Base-by-base conservation (phyloP, 352 stramenopile genomes). In the Globisporangium cystogenes region DNA sequence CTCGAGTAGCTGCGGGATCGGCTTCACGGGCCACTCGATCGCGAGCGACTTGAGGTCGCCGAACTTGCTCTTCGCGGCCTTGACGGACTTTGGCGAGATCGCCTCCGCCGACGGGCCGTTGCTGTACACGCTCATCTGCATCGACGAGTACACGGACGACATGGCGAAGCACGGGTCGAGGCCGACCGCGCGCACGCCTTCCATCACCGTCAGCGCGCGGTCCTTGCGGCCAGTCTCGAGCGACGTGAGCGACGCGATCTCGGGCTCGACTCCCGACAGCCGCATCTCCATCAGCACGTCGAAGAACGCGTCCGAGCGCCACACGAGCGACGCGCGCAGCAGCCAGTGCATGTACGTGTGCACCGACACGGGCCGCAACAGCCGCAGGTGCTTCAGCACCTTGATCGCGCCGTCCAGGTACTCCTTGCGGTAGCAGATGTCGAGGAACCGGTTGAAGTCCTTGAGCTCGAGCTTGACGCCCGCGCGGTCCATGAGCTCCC, bases 341-440 rank as follows among this genome's bases (percentile, higher is more conserved):
- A 93, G 65, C 83, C 83, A 93, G 61, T 90, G 79, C 74, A 92
- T 88, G 62, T 93, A 93, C 48, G 73, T 88, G 53, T 91, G 72
- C 51, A 87, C 72, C 16, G 70, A 79, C 51, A 93, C 72, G 1
- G 65, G 31, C 0, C 76, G 77, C 20, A 86, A 54, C 23, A 89
- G 64, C 2, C 83, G 83, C 51, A 93, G 69, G 47, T 87, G 67
- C 57, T 92, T 87, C 10, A 93, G 57, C 12, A 93, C 75, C 52
- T 82, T 76, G 44, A 93, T 70, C 11, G 83, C 83, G 14, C 83
- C 83, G 48, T 90, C 80, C 31, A 92, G 43, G 56, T 91, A 91
- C 56, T 90, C 69, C 21, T 78, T 70, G 15, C 75, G 74, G 54
- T 90, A 86, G 56, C 83, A 93, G 43, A 93, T 88, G 39, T 86